phyloP scores from a whole-genome alignment of 306 rosid genomes.

The Vigna trinervia region DNA sequence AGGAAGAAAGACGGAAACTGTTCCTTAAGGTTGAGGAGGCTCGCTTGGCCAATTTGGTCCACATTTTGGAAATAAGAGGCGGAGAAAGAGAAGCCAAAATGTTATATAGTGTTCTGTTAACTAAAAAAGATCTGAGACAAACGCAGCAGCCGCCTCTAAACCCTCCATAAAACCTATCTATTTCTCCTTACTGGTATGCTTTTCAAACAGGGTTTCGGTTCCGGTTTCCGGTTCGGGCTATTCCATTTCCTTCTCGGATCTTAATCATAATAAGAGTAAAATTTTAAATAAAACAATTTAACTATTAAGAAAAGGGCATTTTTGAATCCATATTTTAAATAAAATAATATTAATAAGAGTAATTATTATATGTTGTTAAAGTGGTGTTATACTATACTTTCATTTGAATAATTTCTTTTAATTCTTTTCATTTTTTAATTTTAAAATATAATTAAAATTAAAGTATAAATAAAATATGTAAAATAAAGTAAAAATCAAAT shows the following conservation, averaged over 20 bases:
- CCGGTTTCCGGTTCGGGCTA: not conserved
- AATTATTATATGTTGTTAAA: too few relatives aligned
- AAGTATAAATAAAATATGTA: too few relatives aligned
- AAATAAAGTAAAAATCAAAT: too few relatives aligned
- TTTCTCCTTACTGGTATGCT: not conserved
- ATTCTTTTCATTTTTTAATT: too few relatives aligned
- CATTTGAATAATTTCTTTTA: too few relatives aligned
- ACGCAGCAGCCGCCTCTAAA: not conserved
- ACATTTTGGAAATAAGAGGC: constrained; percentile 52
- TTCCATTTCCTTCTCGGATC: not conserved
- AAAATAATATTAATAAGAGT: too few relatives aligned
- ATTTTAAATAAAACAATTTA: too few relatives aligned
- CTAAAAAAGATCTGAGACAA: not conserved
- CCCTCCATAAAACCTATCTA: constrained; percentile 29
- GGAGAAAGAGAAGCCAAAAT: not conserved
- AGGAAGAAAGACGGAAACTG: constrained; percentile 20
- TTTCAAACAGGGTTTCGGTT: not conserved
- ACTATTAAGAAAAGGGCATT: too few relatives aligned
- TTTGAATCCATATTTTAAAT: too few relatives aligned
- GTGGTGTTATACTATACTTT: too few relatives aligned
- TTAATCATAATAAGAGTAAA: not conserved
- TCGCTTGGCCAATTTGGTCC: constrained; percentile 62
- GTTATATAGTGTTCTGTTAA: too few relatives aligned
- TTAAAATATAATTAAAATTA: too few relatives aligned
- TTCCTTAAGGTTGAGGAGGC: constrained; percentile 51